Percentiles rank a stretch among this genome's conserved stretches.
These are phyloP conservation scores for Fusarium zealandicum DNA, from an alignment of 2,329 filamentous ascomycete genomes.

Conservation along the genomic window DNA sequence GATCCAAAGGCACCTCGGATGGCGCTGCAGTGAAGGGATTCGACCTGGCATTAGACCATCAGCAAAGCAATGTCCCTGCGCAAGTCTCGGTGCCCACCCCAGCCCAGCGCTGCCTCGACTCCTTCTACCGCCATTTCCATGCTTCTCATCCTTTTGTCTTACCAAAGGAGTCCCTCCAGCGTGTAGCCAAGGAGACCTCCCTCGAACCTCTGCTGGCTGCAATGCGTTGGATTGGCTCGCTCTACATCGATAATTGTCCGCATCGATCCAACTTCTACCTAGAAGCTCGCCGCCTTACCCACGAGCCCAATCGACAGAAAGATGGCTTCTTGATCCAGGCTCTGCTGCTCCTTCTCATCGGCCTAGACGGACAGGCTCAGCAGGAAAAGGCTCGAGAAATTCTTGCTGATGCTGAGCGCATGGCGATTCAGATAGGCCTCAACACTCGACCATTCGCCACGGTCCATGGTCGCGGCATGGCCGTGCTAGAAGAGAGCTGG, in stretches of 20 bases:
- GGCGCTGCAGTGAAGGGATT: constrained; percentile 39
- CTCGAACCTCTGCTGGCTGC: constrained; percentile 60
- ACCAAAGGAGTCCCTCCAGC: constrained; percentile 59
- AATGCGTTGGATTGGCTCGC: constrained; percentile 63
- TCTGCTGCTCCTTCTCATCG: constrained; percentile 77
- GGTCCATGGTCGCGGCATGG: constrained; percentile 67
- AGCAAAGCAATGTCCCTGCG: constrained; percentile 22
- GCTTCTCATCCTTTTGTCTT: constrained; percentile 65
- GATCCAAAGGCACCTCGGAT: constrained; percentile 26
- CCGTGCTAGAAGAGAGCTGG: constrained; percentile 81
- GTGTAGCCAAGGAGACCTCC: constrained; percentile 56
- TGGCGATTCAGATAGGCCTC: constrained; percentile 80
- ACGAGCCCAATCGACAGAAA: constrained; percentile 54
- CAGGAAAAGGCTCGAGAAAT: constrained; percentile 72
- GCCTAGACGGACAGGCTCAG: constrained; percentile 78
- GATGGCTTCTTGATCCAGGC: constrained; percentile 77
- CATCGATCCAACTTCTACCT: constrained; percentile 61
- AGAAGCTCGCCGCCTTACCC: constrained; percentile 62
- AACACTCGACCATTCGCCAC: constrained; percentile 73
- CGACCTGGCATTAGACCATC: constrained; percentile 25
- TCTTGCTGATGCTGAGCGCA: constrained; percentile 70
- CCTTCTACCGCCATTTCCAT: constrained; percentile 66
- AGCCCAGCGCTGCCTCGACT: constrained; percentile 62
- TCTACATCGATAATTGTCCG: constrained; percentile 60
- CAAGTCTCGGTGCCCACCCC: constrained; percentile 46